phyloP scores from a whole-genome alignment of 441 rosid genomes.

The Viola pubescens region DNA sequence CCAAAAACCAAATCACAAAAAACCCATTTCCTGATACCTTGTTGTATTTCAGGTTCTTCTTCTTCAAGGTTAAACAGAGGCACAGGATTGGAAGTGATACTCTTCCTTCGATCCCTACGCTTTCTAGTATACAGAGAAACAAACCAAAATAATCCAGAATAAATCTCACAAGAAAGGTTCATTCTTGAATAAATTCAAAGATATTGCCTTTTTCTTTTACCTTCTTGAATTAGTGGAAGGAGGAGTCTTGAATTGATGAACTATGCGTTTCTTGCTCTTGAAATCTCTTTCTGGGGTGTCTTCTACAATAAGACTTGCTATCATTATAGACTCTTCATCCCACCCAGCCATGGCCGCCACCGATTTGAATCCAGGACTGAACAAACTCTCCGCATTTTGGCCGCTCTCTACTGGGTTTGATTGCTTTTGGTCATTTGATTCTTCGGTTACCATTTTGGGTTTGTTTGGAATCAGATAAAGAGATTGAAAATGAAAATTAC shows the following conservation, averaged over 20 bases:
- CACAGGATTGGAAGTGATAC: constrained; percentile 34
- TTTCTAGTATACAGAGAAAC: constrained; percentile 33
- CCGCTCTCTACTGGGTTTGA: constrained; percentile 18
- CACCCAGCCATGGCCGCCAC: constrained; percentile 95
- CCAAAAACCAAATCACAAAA: constrained; percentile 4
- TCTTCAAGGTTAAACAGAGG: constrained; percentile 54
- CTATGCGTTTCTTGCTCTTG: constrained; percentile 55
- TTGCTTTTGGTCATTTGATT: constrained; percentile 24
- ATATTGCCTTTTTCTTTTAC: constrained; percentile 19
- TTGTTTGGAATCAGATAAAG: constrained; percentile 13
- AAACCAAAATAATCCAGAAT: neutral
- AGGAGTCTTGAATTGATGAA: constrained; percentile 48
- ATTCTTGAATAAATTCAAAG: neutral
- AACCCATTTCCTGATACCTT: constrained; percentile 29
- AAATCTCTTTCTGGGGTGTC: constrained; percentile 74
- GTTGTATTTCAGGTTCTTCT: constrained; percentile 28
- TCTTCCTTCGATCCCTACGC: constrained; percentile 45
- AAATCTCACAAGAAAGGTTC: neutral
- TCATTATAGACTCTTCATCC: constrained; percentile 82
- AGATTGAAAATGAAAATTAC: neutral
- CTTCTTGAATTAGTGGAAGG: constrained; percentile 64
- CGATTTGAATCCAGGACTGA: constrained; percentile 85
- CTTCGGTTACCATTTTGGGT: constrained; percentile 37
- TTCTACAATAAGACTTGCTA: constrained; percentile 70
- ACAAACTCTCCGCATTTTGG: constrained; percentile 29